Evolutionary conservation across 768 basidiomycete genomes (phyloP).

Genomic region (Clathrus columnatus): DNA sequence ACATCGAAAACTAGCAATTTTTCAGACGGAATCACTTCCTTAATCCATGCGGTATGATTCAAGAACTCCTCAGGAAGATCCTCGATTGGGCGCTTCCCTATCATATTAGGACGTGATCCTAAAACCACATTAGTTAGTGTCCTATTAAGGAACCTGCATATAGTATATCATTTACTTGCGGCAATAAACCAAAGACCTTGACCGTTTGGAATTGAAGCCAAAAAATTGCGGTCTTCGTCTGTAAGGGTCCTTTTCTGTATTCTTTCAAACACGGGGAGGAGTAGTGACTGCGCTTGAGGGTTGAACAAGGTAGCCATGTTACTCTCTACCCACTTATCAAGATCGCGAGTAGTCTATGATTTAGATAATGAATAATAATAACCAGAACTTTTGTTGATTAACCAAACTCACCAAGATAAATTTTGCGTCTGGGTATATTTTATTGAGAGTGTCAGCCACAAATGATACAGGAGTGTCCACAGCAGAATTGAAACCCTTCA

Average conservation of each 20-base stretch:
- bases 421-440: conserved; percentile 6
- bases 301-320: background rate
- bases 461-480: background rate
- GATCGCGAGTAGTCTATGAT: background rate
- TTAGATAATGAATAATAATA: background rate
- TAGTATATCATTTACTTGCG: too few relatives aligned
- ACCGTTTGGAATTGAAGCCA: background rate
- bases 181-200: too few relatives aligned
- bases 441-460: background rate
- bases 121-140: too few relatives aligned
- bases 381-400: background rate
- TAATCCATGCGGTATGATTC: conserved; percentile 1
- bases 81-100: background rate
- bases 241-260: background rate
- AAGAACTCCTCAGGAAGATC: background rate
- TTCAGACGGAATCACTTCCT: background rate
- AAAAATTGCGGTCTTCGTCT: background rate
- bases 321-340: background rate
- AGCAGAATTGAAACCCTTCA: background rate
- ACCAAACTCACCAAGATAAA: conserved; percentile 8
- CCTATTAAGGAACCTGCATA: too few relatives aligned
- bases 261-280: background rate
- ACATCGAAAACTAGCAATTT: conserved; percentile 5
- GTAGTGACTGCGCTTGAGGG: background rate
- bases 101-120: too few relatives aligned